phyloP scores from a whole-genome alignment of 176 grass and related monocot species.

The Oryza punctata region DNA sequence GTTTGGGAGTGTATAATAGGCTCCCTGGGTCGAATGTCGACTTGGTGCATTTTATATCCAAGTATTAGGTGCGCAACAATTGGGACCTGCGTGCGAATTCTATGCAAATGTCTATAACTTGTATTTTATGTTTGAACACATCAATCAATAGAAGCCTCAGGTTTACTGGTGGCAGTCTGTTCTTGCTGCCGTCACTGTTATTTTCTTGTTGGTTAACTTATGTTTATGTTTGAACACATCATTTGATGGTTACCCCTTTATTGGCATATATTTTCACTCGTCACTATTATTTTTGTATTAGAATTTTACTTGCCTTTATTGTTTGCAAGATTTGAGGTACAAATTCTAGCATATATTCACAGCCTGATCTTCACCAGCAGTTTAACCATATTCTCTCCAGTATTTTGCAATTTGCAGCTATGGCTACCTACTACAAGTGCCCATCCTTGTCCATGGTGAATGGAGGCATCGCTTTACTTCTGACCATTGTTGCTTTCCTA shows the following conservation, averaged over 20 bases:
- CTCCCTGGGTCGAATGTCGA: background rate
- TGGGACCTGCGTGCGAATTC: background rate
- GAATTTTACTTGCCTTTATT: background rate
- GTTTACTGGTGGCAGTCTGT: background rate
- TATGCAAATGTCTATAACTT: background rate
- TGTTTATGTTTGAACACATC: background rate
- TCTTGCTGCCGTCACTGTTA: background rate
- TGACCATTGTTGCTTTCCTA: background rate
- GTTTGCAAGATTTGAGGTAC: background rate
- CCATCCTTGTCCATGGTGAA: slow-evolving; percentile 37
- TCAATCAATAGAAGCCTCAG: background rate
- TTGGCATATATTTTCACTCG: background rate
- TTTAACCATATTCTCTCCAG: background rate
- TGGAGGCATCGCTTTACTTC: slow-evolving; percentile 9
- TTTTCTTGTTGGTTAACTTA: no score
- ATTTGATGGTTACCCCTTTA: background rate
- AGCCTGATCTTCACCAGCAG: background rate
- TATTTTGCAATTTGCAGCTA: slow-evolving; percentile 4
- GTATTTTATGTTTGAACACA: background rate
- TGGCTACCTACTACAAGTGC: slow-evolving; percentile 1
- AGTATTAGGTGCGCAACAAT: background rate
- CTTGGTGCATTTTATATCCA: slow-evolving; percentile 11
- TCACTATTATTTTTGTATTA: background rate
- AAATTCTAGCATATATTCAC: background rate
- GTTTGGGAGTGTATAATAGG: background rate